These are phyloP conservation scores for Agrocybe praecox DNA, from an alignment of 768 basidiomycete species.

Conservation along the genomic window DNA sequence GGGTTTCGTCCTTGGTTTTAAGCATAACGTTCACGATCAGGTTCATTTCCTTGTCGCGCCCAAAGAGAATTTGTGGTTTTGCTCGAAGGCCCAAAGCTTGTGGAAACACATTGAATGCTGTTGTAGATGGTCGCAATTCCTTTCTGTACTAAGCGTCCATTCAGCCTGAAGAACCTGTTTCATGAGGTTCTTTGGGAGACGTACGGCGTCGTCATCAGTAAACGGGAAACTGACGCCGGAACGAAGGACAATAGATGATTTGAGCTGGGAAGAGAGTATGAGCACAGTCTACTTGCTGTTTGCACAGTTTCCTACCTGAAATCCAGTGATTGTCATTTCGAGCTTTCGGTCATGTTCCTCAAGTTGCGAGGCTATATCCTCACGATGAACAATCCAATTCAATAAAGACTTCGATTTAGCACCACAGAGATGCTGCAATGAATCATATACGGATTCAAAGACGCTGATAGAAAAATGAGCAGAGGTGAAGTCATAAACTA, in stretches of 20 bases:
- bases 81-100: constrained; percentile 6
- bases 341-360: constrained; percentile 26
- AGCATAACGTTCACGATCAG: constrained; percentile 18
- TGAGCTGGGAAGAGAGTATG: constrained; percentile 8
- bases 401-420: constrained; percentile 16
- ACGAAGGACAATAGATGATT: constrained; percentile 17
- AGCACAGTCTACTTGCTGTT: neutral
- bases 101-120: neutral
- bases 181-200: neutral
- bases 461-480: no score
- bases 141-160: neutral
- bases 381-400: constrained; percentile 18
- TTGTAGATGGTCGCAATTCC: neutral
- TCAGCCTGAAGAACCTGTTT: neutral
- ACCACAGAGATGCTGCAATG: constrained; percentile 13
- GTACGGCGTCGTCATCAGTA: neutral
- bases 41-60: constrained; percentile 25
- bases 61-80: constrained; percentile 27
- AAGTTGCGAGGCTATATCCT: constrained; percentile 18
- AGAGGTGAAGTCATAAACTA: no score
- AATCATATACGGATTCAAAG: constrained; percentile 20
- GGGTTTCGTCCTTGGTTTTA: neutral
- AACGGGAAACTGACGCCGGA: neutral
- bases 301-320: constrained; percentile 19
- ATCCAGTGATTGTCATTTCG: constrained; percentile 28